These are phyloP conservation scores for Fusarium nygamai DNA, from an alignment of 2,329 filamentous ascomycete species.

Conservation along the genomic window DNA sequence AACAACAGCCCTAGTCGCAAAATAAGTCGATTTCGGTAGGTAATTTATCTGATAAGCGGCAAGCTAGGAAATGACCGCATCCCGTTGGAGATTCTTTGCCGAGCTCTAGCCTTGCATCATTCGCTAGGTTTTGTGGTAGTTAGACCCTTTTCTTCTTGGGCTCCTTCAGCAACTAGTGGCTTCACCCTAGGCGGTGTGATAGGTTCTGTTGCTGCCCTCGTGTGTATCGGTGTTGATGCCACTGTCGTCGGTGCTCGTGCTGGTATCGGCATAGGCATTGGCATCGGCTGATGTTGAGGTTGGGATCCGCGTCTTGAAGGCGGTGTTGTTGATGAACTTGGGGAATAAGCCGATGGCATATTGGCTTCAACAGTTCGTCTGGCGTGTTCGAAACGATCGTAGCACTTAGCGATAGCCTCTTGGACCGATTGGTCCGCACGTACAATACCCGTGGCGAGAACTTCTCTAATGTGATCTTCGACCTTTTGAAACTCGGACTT, in stretches of 20 bases:
- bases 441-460: conserved; percentile 60
- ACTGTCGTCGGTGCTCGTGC: neutral
- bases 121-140: conserved; percentile 1
- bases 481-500: conserved; percentile 60
- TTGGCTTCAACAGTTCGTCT: conserved; percentile 60
- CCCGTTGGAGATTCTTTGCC: neutral
- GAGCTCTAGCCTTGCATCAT: conserved; percentile 7
- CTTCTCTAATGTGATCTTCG: conserved; percentile 60
- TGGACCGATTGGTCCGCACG: conserved; percentile 54
- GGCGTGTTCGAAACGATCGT: conserved; percentile 56
- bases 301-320: conserved; percentile 3
- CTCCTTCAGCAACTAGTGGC: neutral
- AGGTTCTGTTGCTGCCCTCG: neutral
- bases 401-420: conserved; percentile 60
- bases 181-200: conserved; percentile 11
- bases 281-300: neutral
- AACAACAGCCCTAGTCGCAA: conserved; percentile 17
- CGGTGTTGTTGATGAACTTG: conserved; percentile 30
- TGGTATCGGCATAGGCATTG: neutral
- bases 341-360: conserved; percentile 55
- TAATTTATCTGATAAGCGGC: conserved; percentile 29
- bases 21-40: conserved; percentile 25
- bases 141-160: conserved; percentile 24
- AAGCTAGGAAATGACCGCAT: conserved; percentile 26
- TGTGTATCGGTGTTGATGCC: neutral